Percentiles rank a stretch among this genome's conserved stretches.
Conservation (phyloP, 2,329 filamentous ascomycete genomes). For the Helotiales sp. region DNA sequence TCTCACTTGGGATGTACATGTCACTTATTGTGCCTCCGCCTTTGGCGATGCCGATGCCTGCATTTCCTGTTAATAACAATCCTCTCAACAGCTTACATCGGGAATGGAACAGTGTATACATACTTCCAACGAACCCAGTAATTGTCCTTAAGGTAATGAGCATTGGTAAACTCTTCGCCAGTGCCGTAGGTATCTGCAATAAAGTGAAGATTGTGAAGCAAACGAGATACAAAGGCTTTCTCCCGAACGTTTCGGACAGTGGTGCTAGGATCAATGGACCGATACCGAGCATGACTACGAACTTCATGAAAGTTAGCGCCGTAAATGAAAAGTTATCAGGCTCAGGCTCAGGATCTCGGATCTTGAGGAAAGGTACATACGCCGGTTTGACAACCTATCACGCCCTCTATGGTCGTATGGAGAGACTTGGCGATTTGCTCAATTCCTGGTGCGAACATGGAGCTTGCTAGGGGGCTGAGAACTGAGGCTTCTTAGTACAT, state of each 20-base stretch:
- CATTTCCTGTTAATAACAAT: background rate
- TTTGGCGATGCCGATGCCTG: slow-evolving; percentile 53
- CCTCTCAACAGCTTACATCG: background rate
- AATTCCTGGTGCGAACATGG: slow-evolving; percentile 56
- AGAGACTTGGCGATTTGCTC: slow-evolving; percentile 54
- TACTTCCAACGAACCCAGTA: slow-evolving; percentile 44
- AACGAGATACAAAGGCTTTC: slow-evolving; percentile 35
- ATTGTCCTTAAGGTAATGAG: slow-evolving; percentile 64
- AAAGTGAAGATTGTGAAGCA: slow-evolving; percentile 46
- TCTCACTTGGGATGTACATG: slow-evolving; percentile 53
- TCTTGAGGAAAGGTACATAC: too few relatives aligned
- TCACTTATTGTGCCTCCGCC: slow-evolving; percentile 57
- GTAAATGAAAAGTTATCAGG: too few relatives aligned
- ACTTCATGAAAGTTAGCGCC: too few relatives aligned
- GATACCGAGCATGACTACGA: slow-evolving; percentile 33
- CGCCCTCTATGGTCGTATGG: slow-evolving; percentile 50
- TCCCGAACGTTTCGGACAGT: slow-evolving; percentile 36
- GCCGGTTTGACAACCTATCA: slow-evolving; percentile 60
- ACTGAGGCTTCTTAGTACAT: slow-evolving; percentile 18
- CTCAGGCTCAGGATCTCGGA: too few relatives aligned
- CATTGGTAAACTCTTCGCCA: slow-evolving; percentile 52
- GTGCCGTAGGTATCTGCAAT: slow-evolving; percentile 57
- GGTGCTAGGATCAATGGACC: slow-evolving; percentile 30
- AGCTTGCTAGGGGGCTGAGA: slow-evolving; percentile 43
- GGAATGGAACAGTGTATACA: background rate